Evolutionary conservation across 352 stramenopile genomes (phyloP).

Genomic region (Peronospora belbahrii): DNA sequence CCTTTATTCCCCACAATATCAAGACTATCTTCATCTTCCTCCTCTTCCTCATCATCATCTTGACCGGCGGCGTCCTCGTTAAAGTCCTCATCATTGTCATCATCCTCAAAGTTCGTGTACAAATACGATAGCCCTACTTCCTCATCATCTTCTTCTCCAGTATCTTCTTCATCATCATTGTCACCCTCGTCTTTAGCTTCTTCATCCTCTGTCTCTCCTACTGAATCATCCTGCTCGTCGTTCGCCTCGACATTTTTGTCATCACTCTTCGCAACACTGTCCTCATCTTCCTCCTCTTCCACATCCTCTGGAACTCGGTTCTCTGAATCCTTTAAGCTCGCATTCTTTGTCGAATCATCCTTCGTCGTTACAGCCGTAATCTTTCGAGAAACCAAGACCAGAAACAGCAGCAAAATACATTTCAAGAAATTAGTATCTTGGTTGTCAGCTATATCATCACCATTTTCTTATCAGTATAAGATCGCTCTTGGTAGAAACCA

Average conservation of each 20-base stretch:
- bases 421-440: slow-evolving; percentile 16
- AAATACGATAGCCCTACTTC: slow-evolving; percentile 57
- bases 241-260: slow-evolving; percentile 17
- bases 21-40: slow-evolving; percentile 26
- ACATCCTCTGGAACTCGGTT: slow-evolving; percentile 10
- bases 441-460: slow-evolving; percentile 4
- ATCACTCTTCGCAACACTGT: slow-evolving; percentile 18
- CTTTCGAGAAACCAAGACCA: slow-evolving; percentile 9
- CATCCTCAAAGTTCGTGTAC: slow-evolving; percentile 58
- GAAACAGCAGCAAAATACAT: slow-evolving; percentile 3
- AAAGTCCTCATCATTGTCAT: slow-evolving; percentile 36
- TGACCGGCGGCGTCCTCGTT: slow-evolving; percentile 19
- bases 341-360: slow-evolving; percentile 4
- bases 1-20: slow-evolving; percentile 17
- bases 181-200: slow-evolving; percentile 23
- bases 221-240: slow-evolving; percentile 32
- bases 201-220: slow-evolving; percentile 24
- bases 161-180: slow-evolving; percentile 21
- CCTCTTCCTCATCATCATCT: slow-evolving; percentile 47
- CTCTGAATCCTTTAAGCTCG: slow-evolving; percentile 11
- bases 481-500: too few relatives aligned
- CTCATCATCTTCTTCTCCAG: slow-evolving; percentile 24
- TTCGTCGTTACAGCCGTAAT: slow-evolving; percentile 14
- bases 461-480: too few relatives aligned
- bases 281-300: slow-evolving; percentile 23